Conservation (phyloP, 2,329 filamentous ascomycete species). For the Helminthosporium solani region DNA sequence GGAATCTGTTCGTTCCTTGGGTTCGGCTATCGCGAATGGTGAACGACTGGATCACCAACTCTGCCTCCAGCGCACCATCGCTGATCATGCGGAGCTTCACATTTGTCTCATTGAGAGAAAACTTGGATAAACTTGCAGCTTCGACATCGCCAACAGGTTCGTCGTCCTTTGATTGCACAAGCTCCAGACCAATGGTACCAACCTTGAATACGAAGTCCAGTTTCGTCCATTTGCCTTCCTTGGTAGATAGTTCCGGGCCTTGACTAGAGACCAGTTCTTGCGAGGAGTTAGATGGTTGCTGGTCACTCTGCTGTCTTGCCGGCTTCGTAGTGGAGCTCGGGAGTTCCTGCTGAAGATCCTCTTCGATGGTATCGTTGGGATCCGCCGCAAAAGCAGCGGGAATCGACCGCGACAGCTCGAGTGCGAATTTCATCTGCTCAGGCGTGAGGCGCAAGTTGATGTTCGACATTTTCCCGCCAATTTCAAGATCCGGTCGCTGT, state of each 20-base stretch:
- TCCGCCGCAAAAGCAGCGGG: slow-evolving; percentile 83
- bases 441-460: slow-evolving; percentile 89
- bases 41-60: slow-evolving; percentile 90
- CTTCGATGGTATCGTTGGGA: slow-evolving; percentile 64
- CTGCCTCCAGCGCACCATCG: slow-evolving; percentile 86
- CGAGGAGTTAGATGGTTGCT: slow-evolving; percentile 43
- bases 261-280: slow-evolving; percentile 51
- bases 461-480: slow-evolving; percentile 89
- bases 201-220: slow-evolving; percentile 90
- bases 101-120: slow-evolving; percentile 89
- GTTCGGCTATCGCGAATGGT: slow-evolving; percentile 92
- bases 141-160: slow-evolving; percentile 77
- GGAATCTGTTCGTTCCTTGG: slow-evolving; percentile 89
- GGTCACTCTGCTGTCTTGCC: slow-evolving; percentile 49
- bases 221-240: slow-evolving; percentile 80
- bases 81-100: slow-evolving; percentile 92
- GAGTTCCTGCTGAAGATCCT: slow-evolving; percentile 74
- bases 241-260: slow-evolving; percentile 67
- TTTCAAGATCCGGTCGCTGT: slow-evolving; percentile 85
- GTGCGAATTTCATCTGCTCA: slow-evolving; percentile 83
- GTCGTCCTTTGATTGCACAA: slow-evolving; percentile 74
- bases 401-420: slow-evolving; percentile 84
- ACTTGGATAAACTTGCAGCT: slow-evolving; percentile 82
- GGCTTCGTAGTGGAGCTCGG: slow-evolving; percentile 56
- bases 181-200: slow-evolving; percentile 81